Percentiles rank a stretch among this genome's conserved stretches.
These are phyloP conservation scores for Zygoascus meyerae DNA, from an alignment of 1,139 yeast species.

Conservation along the genomic window DNA sequence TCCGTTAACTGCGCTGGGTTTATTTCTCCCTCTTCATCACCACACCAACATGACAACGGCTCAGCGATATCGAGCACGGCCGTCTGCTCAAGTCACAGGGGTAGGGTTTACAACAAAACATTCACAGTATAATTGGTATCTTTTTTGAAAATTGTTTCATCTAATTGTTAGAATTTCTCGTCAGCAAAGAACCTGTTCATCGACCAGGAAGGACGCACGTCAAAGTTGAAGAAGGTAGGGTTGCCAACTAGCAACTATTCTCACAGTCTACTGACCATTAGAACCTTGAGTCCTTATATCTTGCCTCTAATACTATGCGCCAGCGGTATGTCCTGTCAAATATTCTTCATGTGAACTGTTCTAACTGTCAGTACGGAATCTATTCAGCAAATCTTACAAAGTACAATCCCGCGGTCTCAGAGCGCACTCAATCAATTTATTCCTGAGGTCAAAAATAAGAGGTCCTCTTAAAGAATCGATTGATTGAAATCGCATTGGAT, in stretches of 20 bases:
- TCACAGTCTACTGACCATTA: not conserved
- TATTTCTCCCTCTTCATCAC: not conserved
- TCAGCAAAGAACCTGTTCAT: constrained; percentile 25
- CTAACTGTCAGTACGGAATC: constrained; percentile 18
- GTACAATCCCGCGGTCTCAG: constrained; percentile 22
- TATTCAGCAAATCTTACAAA: constrained; percentile 18
- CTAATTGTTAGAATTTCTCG: constrained; percentile 18
- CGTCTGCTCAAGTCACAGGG: not conserved
- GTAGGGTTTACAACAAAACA: no score
- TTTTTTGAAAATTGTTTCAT: no score
- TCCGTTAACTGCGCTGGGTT: no score
- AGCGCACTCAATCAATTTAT: constrained; percentile 22
- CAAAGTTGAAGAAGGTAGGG: constrained; percentile 21
- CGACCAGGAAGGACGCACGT: constrained; percentile 22
- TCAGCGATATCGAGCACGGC: not conserved
- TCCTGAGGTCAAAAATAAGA: not conserved
- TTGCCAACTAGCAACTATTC: not conserved
- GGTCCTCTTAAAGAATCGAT: no score
- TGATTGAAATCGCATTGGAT: no score
- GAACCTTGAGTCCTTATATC: constrained; percentile 21
- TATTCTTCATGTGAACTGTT: not conserved
- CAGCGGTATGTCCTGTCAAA: constrained; percentile 17
- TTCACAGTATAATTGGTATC: no score
- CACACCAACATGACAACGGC: not conserved
- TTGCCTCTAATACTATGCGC: constrained; percentile 20